Conservation (phyloP, 164 flowering plant species). For the Euptelea pleiosperma region DNA sequence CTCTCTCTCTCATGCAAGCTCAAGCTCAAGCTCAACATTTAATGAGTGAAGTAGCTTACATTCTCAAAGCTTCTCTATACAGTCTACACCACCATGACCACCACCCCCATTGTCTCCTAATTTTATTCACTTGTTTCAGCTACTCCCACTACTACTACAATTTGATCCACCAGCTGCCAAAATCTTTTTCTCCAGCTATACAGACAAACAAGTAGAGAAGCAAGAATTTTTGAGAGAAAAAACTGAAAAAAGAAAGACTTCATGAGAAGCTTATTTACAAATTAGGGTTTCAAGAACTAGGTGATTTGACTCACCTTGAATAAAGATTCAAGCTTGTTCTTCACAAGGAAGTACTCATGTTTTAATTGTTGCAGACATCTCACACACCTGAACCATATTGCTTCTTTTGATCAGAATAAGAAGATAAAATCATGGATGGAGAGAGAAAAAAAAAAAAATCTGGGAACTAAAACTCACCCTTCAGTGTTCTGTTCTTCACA, state of each 20-base stretch:
- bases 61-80: not conserved
- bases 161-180: slow-evolving; percentile 46
- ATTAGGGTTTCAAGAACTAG: not conserved
- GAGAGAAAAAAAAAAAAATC: not conserved
- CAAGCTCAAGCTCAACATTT: not conserved
- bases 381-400: slow-evolving; percentile 33
- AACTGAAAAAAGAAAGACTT: slow-evolving; percentile 26
- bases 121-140: no score
- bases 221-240: not conserved
- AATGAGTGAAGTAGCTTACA: no score
- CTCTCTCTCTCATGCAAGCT: not conserved
- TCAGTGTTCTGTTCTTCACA: slow-evolving; percentile 53
- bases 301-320: slow-evolving; percentile 31
- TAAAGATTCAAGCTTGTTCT: slow-evolving; percentile 47
- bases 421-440: not conserved
- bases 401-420: slow-evolving; percentile 6
- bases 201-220: slow-evolving; percentile 9
- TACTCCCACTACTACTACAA: slow-evolving; percentile 11
- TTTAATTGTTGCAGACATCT: slow-evolving; percentile 48
- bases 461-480: slow-evolving; percentile 31
- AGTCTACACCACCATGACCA: no score
- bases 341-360: slow-evolving; percentile 41
- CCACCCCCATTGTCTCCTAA: no score
- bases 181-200: slow-evolving; percentile 49
- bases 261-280: slow-evolving; percentile 36